Base-by-base conservation (phyloP, 805 yeast genomes). In the Zygosaccharomyces bisporus region DNA sequence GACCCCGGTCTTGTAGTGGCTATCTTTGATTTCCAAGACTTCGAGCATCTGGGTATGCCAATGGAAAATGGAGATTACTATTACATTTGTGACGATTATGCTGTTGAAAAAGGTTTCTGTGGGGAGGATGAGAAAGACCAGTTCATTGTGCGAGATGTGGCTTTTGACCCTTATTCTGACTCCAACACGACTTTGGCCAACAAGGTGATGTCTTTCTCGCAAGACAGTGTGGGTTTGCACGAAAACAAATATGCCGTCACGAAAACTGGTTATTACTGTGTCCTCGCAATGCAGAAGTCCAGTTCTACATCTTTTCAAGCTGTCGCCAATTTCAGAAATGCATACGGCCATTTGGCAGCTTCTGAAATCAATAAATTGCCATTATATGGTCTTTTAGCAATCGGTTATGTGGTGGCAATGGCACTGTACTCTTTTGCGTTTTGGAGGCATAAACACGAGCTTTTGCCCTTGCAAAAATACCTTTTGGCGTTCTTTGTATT, bases 241-340 rank as follows among this genome's bases (percentile, higher is more conserved):
- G 76, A 79, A 34, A 65, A 82, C 46, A 72, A 75, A 30, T 93
- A 89, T 57, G 71, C 72, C 3, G 79, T 93, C 34, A 69, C 73
- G 45, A 73, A 75, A 46, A 88, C 98, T 1, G 98, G 98, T 5
- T 93, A 84, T 65, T 93, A 90, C 68, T 93, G 99, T 71, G 84
- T 91, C 33, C 81, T 89, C 1, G 83, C 95, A 0, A 79, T 72
- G 52, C 72, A 79, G 18, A 68, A 76, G 18, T 54, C 63, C 13
- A 61, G 60, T 38, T 52, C 58, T 13, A 62, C 67, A 8, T 71
- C 69, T 16, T 93, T 82, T 65, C 64, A 73, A 40, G 85, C 91
- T 12, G 65, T 68, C n/a, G 83, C 84, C 34, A 83, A 82, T 55
- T 93, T 87, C 68, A 93, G 88, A 69, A 93, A 90, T 67, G 86